Evolutionary conservation across 257 asterid species (phyloP).

Genomic region (Solanum sparsipilum): DNA sequence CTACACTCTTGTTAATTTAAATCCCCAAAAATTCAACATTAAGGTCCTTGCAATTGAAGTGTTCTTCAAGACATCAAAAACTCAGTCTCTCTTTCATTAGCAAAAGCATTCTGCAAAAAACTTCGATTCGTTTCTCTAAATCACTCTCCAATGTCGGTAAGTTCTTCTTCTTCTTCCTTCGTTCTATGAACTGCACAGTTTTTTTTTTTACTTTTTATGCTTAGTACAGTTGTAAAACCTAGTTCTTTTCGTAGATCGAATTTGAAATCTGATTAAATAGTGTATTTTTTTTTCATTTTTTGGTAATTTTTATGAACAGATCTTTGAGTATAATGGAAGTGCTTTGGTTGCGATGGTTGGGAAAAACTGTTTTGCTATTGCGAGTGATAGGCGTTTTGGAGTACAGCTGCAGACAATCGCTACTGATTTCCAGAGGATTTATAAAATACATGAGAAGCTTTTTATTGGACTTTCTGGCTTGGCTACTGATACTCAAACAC

Average conservation of each 20-base stretch:
- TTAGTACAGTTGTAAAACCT: not conserved
- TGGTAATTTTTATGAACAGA: slow-evolving; percentile 29
- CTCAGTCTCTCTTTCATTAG: not conserved
- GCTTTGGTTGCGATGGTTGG: slow-evolving; percentile 97
- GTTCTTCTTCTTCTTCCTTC: not conserved
- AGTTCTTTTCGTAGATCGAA: not conserved
- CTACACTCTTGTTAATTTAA: not conserved
- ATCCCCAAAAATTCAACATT: not conserved
- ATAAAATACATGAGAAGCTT: slow-evolving; percentile 66
- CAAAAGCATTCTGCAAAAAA: not conserved
- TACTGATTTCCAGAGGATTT: slow-evolving; percentile 78
- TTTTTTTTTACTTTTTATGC: not conserved
- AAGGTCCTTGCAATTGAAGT: not conserved
- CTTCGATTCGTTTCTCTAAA: not conserved
- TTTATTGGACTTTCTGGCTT: slow-evolving; percentile 85
- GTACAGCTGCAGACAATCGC: slow-evolving; percentile 89
- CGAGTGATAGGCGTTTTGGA: slow-evolving; percentile 88
- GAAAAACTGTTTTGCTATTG: slow-evolving; percentile 88
- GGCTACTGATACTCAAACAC: slow-evolving; percentile 83
- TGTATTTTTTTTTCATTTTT: not conserved
- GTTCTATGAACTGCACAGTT: not conserved
- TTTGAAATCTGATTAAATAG: not conserved
- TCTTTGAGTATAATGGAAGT: slow-evolving; percentile 97
- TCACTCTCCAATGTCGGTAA: not conserved
- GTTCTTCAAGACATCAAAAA: not conserved